Percentiles rank a stretch among this genome's conserved stretches.
These are phyloP conservation scores for Ogataea dorogensis DNA, from an alignment of 805 yeast species.

Conservation along the genomic window DNA sequence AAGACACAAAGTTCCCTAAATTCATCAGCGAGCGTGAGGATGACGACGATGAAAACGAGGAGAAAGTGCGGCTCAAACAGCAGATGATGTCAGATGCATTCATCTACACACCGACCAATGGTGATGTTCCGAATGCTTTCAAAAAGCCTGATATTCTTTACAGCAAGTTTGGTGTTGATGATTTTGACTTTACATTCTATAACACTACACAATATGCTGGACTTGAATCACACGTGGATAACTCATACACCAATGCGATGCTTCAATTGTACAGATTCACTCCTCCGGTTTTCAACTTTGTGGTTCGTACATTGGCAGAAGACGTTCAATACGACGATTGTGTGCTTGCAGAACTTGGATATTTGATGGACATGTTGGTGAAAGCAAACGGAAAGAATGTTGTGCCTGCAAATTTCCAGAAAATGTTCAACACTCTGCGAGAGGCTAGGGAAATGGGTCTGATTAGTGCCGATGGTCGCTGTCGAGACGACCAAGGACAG, in stretches of 20 bases:
- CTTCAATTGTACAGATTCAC: conserved; percentile 78
- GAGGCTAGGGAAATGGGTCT: conserved; percentile 55
- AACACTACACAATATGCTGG: conserved; percentile 77
- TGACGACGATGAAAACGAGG: conserved; percentile 31
- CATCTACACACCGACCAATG: conserved; percentile 32
- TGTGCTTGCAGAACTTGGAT: conserved; percentile 78
- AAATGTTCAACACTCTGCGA: conserved; percentile 44
- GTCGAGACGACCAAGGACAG: conserved; percentile 43
- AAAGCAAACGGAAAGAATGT: conserved; percentile 79
- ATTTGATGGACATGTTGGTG: conserved; percentile 85
- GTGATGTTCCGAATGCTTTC: conserved; percentile 70
- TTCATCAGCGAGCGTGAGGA: conserved; percentile 59
- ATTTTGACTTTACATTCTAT: conserved; percentile 86
- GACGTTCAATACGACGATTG: conserved; percentile 49
- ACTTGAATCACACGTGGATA: conserved; percentile 82
- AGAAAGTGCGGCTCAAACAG: conserved; percentile 21
- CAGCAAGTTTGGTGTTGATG: conserved; percentile 88
- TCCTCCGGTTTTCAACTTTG: conserved; percentile 67
- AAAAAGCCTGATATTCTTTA: conserved; percentile 72
- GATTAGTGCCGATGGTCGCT: conserved; percentile 47
- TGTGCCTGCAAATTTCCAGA: conserved; percentile 76
- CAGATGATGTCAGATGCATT: conserved; percentile 27
- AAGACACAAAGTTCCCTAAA: conserved; percentile 39
- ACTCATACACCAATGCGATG: conserved; percentile 73
- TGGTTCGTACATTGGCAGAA: conserved; percentile 53